Conservation (phyloP, 2,329 filamentous ascomycete species). For the Fusarium austroafricanum region DNA sequence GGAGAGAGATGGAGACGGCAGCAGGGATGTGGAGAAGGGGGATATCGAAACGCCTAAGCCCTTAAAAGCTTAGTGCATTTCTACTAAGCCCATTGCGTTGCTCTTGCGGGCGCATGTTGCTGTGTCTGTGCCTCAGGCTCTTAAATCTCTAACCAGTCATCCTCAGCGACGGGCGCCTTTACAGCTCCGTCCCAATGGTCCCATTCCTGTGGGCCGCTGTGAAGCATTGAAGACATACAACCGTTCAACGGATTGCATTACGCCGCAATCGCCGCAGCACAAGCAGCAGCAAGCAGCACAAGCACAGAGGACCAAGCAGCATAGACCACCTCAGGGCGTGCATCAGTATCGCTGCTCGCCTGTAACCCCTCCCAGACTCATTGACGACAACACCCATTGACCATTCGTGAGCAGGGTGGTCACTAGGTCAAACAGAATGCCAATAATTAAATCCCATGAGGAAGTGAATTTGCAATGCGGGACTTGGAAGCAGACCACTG, state of each 20-base stretch:
- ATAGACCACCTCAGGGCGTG: conserved; percentile 16
- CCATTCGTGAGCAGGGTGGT: conserved; percentile 36
- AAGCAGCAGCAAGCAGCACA: conserved; percentile 6
- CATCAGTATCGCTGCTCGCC: conserved; percentile 7
- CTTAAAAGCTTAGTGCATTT: neutral
- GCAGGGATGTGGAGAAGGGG: conserved; percentile 20
- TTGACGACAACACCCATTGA: conserved; percentile 25
- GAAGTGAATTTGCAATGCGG: conserved; percentile 33
- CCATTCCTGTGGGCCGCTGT: conserved; percentile 26
- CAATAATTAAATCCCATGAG: conserved; percentile 35
- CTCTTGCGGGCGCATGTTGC: conserved; percentile 30
- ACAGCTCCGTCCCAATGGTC: conserved; percentile 30
- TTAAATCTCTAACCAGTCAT: neutral
- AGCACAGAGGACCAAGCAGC: conserved; percentile 24
- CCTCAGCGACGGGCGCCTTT: conserved; percentile 9
- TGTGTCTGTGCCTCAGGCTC: conserved; percentile 35
- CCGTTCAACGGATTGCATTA: conserved; percentile 7
- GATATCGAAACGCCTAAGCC: conserved; percentile 7
- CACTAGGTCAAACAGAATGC: conserved; percentile 32
- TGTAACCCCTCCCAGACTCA: conserved; percentile 22
- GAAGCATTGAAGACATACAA: conserved; percentile 15
- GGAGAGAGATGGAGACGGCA: conserved; percentile 28
- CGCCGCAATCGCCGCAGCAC: conserved; percentile 9
- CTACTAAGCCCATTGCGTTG: conserved; percentile 27
- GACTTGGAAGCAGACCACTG: conserved; percentile 41